A percentile compares a stretch with the other conserved stretches of the same genome.
Evolutionary conservation across 1,284 basidiomycete species (phyloP).

Genomic region (Dichomitus squalens): DNA sequence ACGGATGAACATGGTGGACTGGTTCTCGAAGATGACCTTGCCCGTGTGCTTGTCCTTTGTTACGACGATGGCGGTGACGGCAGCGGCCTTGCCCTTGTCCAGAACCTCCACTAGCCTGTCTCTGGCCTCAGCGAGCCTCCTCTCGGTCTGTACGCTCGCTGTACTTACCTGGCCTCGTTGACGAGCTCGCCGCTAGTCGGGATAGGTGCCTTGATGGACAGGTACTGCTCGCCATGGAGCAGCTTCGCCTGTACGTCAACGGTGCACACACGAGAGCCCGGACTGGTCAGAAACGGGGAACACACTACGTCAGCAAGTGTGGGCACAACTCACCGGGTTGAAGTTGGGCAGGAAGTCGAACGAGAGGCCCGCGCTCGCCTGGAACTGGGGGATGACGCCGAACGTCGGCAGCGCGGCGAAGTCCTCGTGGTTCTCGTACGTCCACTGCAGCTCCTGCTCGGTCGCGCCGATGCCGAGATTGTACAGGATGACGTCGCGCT

Average conservation of each 20-base stretch:
- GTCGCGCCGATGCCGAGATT: slow-evolving; percentile 97
- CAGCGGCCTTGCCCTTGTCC: slow-evolving; percentile 92
- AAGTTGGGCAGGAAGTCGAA: slow-evolving; percentile 94
- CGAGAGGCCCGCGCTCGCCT: slow-evolving; percentile 60
- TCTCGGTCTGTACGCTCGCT: no score
- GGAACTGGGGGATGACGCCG: slow-evolving; percentile 95
- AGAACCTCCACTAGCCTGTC: slow-evolving; percentile 75
- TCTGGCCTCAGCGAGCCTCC: background rate
- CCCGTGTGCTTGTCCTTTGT: slow-evolving; percentile 83
- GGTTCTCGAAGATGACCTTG: slow-evolving; percentile 89
- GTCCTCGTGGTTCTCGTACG: slow-evolving; percentile 87
- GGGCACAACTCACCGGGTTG: slow-evolving; percentile 68
- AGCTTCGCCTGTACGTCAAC: slow-evolving; percentile 72
- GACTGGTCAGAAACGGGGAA: background rate
- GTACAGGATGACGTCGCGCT: slow-evolving; percentile 94
- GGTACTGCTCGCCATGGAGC: slow-evolving; percentile 97
- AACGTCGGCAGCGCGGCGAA: slow-evolving; percentile 93
- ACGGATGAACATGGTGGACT: slow-evolving; percentile 91
- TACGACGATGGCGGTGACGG: slow-evolving; percentile 79
- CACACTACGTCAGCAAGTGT: background rate
- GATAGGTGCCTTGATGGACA: slow-evolving; percentile 86
- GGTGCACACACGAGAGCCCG: no score
- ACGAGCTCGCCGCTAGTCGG: slow-evolving; percentile 87
- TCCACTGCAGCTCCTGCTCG: slow-evolving; percentile 90
- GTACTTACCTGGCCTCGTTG: slow-evolving; percentile 68